Evolutionary conservation across 2,329 filamentous ascomycete genomes (phyloP).

Genomic region (Madurella fahalii): DNA sequence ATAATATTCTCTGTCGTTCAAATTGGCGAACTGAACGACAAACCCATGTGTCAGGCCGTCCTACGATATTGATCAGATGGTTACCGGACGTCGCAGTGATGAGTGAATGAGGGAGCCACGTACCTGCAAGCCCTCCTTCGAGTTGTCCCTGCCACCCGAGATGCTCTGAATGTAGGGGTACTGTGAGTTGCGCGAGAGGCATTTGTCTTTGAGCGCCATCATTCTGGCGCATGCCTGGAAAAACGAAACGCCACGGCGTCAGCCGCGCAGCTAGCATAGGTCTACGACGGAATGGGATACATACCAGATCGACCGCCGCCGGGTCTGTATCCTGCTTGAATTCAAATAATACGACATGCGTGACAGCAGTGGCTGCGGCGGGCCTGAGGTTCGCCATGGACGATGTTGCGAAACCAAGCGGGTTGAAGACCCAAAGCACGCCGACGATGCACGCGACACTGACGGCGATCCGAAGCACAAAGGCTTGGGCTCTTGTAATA

Average conservation of each 20-base stretch:
- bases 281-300: neutral
- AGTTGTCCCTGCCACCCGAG: slow-evolving; percentile 59
- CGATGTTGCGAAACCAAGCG: slow-evolving; percentile 17
- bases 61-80: slow-evolving; percentile 22
- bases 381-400: slow-evolving; percentile 8
- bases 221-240: slow-evolving; percentile 36
- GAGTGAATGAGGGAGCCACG: slow-evolving; percentile 10
- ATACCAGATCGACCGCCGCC: slow-evolving; percentile 14
- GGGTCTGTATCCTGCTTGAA: slow-evolving; percentile 16
- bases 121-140: slow-evolving; percentile 58
- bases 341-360: slow-evolving; percentile 22
- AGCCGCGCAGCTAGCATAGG: neutral
- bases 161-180: slow-evolving; percentile 57
- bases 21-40: slow-evolving; percentile 37
- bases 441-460: slow-evolving; percentile 10
- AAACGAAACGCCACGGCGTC: neutral
- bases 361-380: slow-evolving; percentile 11
- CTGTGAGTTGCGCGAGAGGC: slow-evolving; percentile 55
- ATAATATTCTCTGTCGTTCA: slow-evolving; percentile 41
- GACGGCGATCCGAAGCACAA: slow-evolving; percentile 11
- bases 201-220: slow-evolving; percentile 53
- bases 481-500: slow-evolving; percentile 10
- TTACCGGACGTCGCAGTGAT: neutral
- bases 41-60: slow-evolving; percentile 41
- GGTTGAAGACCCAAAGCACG: slow-evolving; percentile 22